Evolutionary conservation across 345 rosid species (phyloP).

Genomic region (thale cress (Arabidopsis thaliana)): TAIR10.1 NC_003074.8:16623501-16624000

Average conservation of each 20-base stretch:
- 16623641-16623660: background rate
- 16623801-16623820: slow-evolving; percentile 82
- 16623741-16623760: slow-evolving; percentile 8
- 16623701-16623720: background rate
- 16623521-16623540: slow-evolving; percentile 61
- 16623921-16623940: slow-evolving; percentile 78
- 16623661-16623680: background rate
- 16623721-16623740: slow-evolving; percentile 7
- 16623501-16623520: slow-evolving; percentile 26
- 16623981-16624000: slow-evolving; percentile 92
- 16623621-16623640: background rate
- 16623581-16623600: slow-evolving; percentile 65
- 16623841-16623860: slow-evolving; percentile 82
- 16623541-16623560: slow-evolving; percentile 99
- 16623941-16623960: slow-evolving; percentile 93
- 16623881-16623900: background rate
- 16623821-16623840: slow-evolving; percentile 76
- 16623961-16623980: slow-evolving; percentile 89
- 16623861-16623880: slow-evolving; percentile 22
- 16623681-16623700: background rate
- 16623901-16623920: background rate
- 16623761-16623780: background rate
- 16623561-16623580: slow-evolving; percentile 95
- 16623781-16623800: slow-evolving; percentile 14
- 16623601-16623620: slow-evolving; percentile 29